phyloP scores from a whole-genome alignment of 1,284 basidiomycete genomes.

The Sporisorium iseilematis-ciliati region DNA sequence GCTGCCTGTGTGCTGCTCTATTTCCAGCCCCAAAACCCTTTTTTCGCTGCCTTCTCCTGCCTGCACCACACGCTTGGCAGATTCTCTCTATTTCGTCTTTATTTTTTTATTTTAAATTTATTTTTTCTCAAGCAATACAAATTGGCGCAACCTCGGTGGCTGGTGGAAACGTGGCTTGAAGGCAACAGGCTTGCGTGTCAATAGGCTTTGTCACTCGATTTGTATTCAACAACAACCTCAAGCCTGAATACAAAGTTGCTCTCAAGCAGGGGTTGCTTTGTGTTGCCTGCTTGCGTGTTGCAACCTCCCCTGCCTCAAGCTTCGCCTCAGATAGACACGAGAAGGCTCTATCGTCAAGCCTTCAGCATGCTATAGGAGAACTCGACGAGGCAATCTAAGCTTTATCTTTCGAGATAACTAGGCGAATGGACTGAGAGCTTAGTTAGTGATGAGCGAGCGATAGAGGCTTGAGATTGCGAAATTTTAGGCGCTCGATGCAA shows the following conservation, averaged over 20 bases:
- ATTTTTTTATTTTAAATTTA: neutral
- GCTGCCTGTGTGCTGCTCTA: neutral
- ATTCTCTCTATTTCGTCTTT: neutral
- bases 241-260: too few relatives aligned
- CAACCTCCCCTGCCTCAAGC: too few relatives aligned
- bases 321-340: too few relatives aligned
- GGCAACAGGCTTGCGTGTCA: neutral
- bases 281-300: neutral
- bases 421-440: too few relatives aligned
- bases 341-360: too few relatives aligned
- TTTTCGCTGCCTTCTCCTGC: neutral
- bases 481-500: too few relatives aligned
- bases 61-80: neutral
- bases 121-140: conserved; percentile 5
- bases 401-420: too few relatives aligned
- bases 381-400: too few relatives aligned
- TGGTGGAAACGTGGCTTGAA: conserved; percentile 6
- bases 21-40: neutral
- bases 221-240: neutral
- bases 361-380: too few relatives aligned
- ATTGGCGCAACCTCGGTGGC: conserved; percentile 9
- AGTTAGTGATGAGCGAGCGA: too few relatives aligned
- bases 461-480: too few relatives aligned
- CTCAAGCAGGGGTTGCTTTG: neutral
- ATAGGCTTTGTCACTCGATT: conserved; percentile 25